Evolutionary conservation across 768 basidiomycete species (phyloP).

Genomic region (Phaffia australis): DNA sequence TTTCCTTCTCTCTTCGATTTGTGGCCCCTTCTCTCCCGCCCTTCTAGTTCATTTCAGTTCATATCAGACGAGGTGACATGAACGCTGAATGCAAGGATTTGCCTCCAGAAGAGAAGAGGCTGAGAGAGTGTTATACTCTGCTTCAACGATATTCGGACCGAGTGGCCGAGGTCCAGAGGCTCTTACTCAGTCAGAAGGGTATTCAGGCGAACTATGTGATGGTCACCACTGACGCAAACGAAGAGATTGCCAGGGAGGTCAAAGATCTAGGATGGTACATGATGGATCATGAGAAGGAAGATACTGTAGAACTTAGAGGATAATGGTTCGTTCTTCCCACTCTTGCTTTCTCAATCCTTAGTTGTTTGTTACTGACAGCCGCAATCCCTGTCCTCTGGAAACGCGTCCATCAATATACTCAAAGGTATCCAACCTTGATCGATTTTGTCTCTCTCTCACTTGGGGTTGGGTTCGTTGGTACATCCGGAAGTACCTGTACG

Average conservation of each 20-base stretch:
- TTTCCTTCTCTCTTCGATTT: no score
- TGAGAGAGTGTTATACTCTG: conserved; percentile 24
- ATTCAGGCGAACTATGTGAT: conserved; percentile 15
- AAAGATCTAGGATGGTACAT: conserved; percentile 24
- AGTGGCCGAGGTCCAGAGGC: conserved; percentile 17
- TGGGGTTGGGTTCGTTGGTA: conserved; percentile 26
- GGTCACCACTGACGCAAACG: conserved; percentile 27
- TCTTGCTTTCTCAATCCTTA: no score
- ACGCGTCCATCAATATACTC: neutral
- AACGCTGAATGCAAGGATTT: conserved; percentile 22
- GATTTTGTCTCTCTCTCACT: conserved; percentile 25
- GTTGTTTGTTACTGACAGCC: no score
- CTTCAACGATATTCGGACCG: conserved; percentile 19
- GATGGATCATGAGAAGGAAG: conserved; percentile 25
- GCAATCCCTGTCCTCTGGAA: no score
- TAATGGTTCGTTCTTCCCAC: conserved; percentile 20
- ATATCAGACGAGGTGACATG: conserved; percentile 26
- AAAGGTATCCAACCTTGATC: conserved; percentile 27
- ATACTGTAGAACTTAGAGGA: conserved; percentile 25
- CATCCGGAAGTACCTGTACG: conserved; percentile 26
- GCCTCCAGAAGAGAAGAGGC: conserved; percentile 12
- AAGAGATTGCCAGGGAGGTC: conserved; percentile 22
- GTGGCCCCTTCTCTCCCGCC: no score
- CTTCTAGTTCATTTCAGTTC: conserved; percentile 25
- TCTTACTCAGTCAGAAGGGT: conserved; percentile 12